These are phyloP conservation scores for Hemileccinum rubropunctum DNA, from an alignment of 768 basidiomycete genomes.

Conservation along the genomic window DNA sequence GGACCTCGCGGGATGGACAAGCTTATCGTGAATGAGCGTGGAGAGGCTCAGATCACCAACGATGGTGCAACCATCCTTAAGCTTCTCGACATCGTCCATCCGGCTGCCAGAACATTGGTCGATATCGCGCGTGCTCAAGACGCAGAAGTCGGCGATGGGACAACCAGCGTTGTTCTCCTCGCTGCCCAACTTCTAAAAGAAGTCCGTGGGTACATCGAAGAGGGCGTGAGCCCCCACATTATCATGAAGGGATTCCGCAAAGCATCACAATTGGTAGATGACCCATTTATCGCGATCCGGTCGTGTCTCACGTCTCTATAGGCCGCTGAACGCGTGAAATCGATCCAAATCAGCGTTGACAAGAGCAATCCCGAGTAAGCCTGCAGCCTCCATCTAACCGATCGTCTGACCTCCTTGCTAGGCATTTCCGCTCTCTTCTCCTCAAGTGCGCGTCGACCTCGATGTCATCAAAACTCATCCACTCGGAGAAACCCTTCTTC, in stretches of 20 bases:
- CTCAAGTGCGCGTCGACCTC: slow-evolving; percentile 97
- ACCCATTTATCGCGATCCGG: slow-evolving; percentile 1
- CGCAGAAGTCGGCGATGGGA: slow-evolving; percentile 97
- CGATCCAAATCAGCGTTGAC: slow-evolving; percentile 87
- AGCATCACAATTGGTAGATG: slow-evolving; percentile 77
- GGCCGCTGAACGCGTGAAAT: slow-evolving; percentile 85
- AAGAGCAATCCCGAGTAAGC: slow-evolving; percentile 86
- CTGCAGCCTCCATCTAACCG: not conserved
- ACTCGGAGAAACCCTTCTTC: slow-evolving; percentile 98
- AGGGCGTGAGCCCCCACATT: slow-evolving; percentile 95
- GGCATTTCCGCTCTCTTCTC: slow-evolving; percentile 89
- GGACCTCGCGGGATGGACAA: slow-evolving; percentile 99
- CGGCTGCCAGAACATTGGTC: slow-evolving; percentile 95
- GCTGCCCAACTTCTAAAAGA: slow-evolving; percentile 96
- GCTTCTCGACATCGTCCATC: slow-evolving; percentile 96
- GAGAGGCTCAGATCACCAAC: slow-evolving; percentile 98
- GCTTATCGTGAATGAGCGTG: slow-evolving; percentile 89
- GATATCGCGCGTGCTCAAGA: slow-evolving; percentile 98
- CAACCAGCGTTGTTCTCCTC: slow-evolving; percentile 92
- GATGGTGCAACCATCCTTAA: slow-evolving; percentile 99
- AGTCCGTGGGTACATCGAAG: slow-evolving; percentile 87
- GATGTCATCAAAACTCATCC: slow-evolving; percentile 99
- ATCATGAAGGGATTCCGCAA: slow-evolving; percentile 96
- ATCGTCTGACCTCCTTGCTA: slow-evolving; percentile 31
- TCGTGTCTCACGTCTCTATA: slow-evolving; percentile 30